Evolutionary conservation across 2,329 filamentous ascomycete species (phyloP), one percentile per base, ranked within the genome.

Genomic region (Claviceps pazoutovae): DNA sequence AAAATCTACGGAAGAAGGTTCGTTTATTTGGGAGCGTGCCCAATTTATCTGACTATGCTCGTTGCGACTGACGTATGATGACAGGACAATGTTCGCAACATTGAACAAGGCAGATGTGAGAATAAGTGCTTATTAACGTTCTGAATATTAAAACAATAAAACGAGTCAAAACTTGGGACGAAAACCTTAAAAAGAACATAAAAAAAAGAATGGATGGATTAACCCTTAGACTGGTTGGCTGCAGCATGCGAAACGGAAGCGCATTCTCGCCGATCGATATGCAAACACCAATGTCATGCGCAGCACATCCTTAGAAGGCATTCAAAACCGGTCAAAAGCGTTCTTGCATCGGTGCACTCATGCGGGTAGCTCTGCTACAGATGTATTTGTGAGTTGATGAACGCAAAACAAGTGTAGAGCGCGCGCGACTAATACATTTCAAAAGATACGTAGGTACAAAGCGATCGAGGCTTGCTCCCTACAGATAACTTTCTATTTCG

Each of bases 221-320:
- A 44, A 50, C 26, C 21, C 8, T 34, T 34, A 34, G 9, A n/a
- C 16, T 16, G 19, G 5, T 41, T 30, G 44, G 7, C 7, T 14
- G 9, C 49, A 83, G 76, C 83, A 86, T 60, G 78, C 76, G 34
- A 76, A 74, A 56, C 74, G 80, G 54, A 84, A 81, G 60, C 73
- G 80, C 30, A 68, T 82, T 47, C 70, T 86, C 45, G 82, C 82
- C 1, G 80, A 84, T 59, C 72, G 80, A 34, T 86, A 86, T 61
- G 78, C 82, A 34, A 86, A 85, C 64, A 79, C 76, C 51, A 86
- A 84, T 59, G 69, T 86, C 48, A 73, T 84, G 66, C 75, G 74
- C 34, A 62, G 73, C 4, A 67, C 68, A 2, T 74, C 80, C 2
- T 63, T 84, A 30, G 63, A 69, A 4, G 81, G 78, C 2, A 80